Evolutionary conservation across 179 eudicot genomes (phyloP), one percentile per base, ranked within the genome.

Genomic region (Gypsophila paniculata): DNA sequence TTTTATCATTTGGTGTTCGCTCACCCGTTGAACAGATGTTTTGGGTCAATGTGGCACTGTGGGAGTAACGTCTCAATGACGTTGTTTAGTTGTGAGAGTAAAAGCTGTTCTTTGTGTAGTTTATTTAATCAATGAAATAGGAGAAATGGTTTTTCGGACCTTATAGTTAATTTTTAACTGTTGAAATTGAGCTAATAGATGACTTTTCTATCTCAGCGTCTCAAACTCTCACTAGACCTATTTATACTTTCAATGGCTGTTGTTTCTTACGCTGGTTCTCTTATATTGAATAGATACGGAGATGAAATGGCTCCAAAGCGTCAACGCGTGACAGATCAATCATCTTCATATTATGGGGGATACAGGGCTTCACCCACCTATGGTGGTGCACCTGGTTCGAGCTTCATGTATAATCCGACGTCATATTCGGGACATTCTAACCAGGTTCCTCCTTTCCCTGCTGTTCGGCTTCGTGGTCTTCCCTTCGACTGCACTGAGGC

Each of bases 391-490:
- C 75, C 89, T 64, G 86, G 82, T 77, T 81, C 97, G 25, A 89
- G 83, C 80, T 83, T 76, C 61, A 82, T 86, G 86, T 90, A 86
- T 75, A 85, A 72, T 65, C 80, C 91, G 46, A 62, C 84, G 46
- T 83, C 87, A 15, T 84, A 88, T 34, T 61, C 85, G n/a, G 85
- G 91, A 19, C 84, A 85, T 61, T 64, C 70, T 39, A 79, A 75
- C 51, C 84, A 82, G 22, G 85, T 86, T 36, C 87, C 94, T 72
- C 83, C 94, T n/a, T 89, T 88, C 69, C 96, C 98, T 34, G 91
- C 85, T 76, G 98, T 93, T 53, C 81, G 95, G 65, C 96, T 91
- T 34, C 91, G 95, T 59, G 98, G 96, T 70, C 96, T 91, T 19
- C 98, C 98, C 61, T 93, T 87, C 74, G 96, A 87, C 80, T 93